Percentiles rank a stretch among this genome's conserved stretches.
These are phyloP conservation scores for Globisporangium mamillatum DNA, from an alignment of 352 stramenopile genomes.

Conservation along the genomic window DNA sequence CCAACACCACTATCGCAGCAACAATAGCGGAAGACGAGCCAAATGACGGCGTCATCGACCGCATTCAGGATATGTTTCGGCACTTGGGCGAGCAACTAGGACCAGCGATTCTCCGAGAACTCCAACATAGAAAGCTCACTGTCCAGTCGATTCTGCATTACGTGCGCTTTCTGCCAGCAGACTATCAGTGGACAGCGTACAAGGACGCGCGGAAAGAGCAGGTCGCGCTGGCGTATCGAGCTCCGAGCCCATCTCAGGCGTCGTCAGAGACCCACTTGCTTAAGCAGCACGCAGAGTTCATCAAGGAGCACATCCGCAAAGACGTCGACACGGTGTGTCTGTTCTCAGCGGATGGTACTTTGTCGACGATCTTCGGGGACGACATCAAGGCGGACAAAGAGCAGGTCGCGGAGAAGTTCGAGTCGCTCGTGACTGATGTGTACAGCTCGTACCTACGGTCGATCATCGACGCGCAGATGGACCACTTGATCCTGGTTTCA, in stretches of 20 bases:
- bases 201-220: conserved; percentile 56
- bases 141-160: conserved; percentile 59
- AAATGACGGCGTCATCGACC: conserved; percentile 48
- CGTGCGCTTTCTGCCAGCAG: conserved; percentile 58
- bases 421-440: conserved; percentile 54
- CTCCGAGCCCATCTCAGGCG: neutral
- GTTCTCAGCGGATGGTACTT: conserved; percentile 53
- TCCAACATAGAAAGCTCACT: conserved; percentile 49
- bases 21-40: conserved; percentile 2
- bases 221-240: conserved; percentile 40
- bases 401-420: conserved; percentile 57
- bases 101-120: conserved; percentile 44
- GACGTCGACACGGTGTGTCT: conserved; percentile 73
- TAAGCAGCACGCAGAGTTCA: conserved; percentile 60
- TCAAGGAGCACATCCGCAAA: conserved; percentile 71
- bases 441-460: conserved; percentile 52
- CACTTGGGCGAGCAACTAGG: conserved; percentile 49
- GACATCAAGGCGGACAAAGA: conserved; percentile 47
- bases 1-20: neutral
- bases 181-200: conserved; percentile 66
- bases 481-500: conserved; percentile 42
- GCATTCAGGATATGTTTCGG: conserved; percentile 74
- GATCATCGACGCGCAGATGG: conserved; percentile 58
- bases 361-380: conserved; percentile 73
- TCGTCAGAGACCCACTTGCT: conserved; percentile 24